Base-by-base conservation (phyloP, 2,329 filamentous ascomycete species). In the Aspergillus sp. region DNA sequence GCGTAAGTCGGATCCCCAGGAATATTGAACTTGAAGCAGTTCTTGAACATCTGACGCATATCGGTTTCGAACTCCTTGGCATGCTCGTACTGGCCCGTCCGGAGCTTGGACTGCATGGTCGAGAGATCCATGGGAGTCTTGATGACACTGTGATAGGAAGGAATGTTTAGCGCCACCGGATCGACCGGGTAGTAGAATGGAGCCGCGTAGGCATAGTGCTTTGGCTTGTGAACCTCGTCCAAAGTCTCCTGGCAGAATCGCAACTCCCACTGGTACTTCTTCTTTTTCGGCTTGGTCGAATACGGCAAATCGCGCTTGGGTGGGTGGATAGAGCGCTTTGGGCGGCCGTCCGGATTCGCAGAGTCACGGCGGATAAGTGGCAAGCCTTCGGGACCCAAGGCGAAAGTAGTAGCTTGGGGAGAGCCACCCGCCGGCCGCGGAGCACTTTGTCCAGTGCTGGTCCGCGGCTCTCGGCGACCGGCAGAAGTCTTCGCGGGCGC, bases 121-220 rank as follows among this genome's bases (percentile, higher is more conserved):
- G 73, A 70, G 30, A 95, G 69, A 57, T 98, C 89, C 89, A 96
- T 98, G 0, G 91, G 91, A 55, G 88, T 86, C 68, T 94, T 96
- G 64, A 98, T 86, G 40, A 96, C 69, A 50, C 82, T 86, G 57
- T 91, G 85, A 56, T 98, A 98, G 15, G 82, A 80, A 1, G 91
- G 91, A 38, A 96, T 95, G 55, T 89, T 86, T 33, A 96, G 67
- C 1, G 88, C 89, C 22, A 96, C 88, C 0, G 91, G 86, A 54
- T 98, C 91, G 13, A 98, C 91, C 0, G 91, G 83, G 5, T 74
- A 65, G 48, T 85, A 66, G 64, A 98, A 98, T 37, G 83, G 80
- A 34, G 72, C 71, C 26, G 85, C 85, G 44, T 80, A 65, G 2
- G 63, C 53, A 35, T 68, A 69, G 53, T 95, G 74, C 55, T 84